phyloP scores from a whole-genome alignment of 2,329 filamentous ascomycete species.

The Phaeophleospora eucalypticola region DNA sequence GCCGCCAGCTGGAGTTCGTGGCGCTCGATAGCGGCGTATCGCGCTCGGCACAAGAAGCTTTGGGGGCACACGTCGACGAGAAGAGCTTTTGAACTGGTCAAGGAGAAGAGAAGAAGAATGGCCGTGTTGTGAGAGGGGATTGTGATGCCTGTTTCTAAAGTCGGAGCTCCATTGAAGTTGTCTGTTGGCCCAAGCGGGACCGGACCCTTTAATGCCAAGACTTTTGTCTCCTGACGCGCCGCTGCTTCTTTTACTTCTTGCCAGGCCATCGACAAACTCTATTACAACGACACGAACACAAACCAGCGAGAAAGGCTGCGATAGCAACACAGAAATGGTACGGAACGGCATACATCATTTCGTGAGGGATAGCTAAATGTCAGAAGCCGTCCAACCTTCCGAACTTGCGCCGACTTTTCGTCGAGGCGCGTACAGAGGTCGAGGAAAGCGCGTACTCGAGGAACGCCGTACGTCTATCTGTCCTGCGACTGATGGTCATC shows the following conservation, averaged over 20 bases:
- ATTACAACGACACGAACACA: background rate
- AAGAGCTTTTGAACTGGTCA: too few species aligned
- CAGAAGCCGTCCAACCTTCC: constrained; percentile 69
- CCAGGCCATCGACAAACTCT: background rate
- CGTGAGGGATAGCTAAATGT: background rate
- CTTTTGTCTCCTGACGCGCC: background rate
- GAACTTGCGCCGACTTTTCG: constrained; percentile 92
- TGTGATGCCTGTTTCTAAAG: background rate
- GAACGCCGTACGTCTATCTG: constrained; percentile 67
- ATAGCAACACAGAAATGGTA: constrained; percentile 1
- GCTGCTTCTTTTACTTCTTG: background rate
- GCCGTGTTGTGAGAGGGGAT: background rate
- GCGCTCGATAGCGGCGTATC: background rate
- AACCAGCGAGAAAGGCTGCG: background rate
- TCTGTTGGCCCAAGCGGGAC: too few species aligned
- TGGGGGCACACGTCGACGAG: too few species aligned
- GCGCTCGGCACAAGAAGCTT: too few species aligned
- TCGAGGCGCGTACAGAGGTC: constrained; percentile 85
- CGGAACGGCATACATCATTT: background rate
- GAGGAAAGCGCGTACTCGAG: constrained; percentile 94
- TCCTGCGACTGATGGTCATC: background rate
- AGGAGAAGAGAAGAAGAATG: background rate
- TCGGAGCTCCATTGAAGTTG: background rate
- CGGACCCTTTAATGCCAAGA: constrained; percentile 1
- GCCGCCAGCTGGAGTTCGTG: background rate